Percentiles rank a stretch among this genome's conserved stretches.
These are phyloP conservation scores for Canariomyces notabilis DNA, from an alignment of 2,329 filamentous ascomycete genomes.

Conservation along the genomic window DNA sequence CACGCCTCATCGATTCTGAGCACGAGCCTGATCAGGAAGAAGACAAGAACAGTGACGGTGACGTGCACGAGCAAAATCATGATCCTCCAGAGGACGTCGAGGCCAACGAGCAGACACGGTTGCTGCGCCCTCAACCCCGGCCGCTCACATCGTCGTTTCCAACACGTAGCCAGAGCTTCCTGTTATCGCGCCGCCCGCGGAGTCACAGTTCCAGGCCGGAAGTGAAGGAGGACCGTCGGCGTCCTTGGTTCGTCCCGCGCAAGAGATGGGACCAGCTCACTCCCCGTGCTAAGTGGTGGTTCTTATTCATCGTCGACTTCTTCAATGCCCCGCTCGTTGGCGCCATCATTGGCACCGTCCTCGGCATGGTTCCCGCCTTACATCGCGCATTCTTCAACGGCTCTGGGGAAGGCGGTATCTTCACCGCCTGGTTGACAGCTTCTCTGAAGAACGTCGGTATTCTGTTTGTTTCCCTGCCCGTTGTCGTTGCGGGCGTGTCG, in stretches of 20 bases:
- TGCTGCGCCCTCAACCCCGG: slow-evolving; percentile 8
- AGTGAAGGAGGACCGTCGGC: slow-evolving; percentile 5
- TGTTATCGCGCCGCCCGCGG: not conserved
- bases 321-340: slow-evolving; percentile 59
- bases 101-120: slow-evolving; percentile 16
- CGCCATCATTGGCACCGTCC: slow-evolving; percentile 51
- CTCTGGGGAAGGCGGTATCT: slow-evolving; percentile 54
- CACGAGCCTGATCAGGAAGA: slow-evolving; percentile 23
- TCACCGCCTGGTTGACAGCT: slow-evolving; percentile 62
- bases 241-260: slow-evolving; percentile 15
- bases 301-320: slow-evolving; percentile 35
- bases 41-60: not conserved
- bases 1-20: slow-evolving; percentile 44
- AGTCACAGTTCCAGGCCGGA: not conserved
- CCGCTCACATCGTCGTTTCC: slow-evolving; percentile 5
- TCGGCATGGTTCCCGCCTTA: slow-evolving; percentile 55
- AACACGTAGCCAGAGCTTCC: not conserved
- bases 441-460: slow-evolving; percentile 57
- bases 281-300: slow-evolving; percentile 20
- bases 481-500: slow-evolving; percentile 63
- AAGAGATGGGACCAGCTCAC: slow-evolving; percentile 13
- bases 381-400: slow-evolving; percentile 58
- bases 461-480: slow-evolving; percentile 60
- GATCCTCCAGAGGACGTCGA: not conserved
- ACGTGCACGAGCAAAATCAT: not conserved